Percentiles rank a stretch among this genome's conserved stretches.
Evolutionary conservation across 805 yeast genomes (phyloP).

Genomic region (Teunomyces barrocoloradensis): DNA sequence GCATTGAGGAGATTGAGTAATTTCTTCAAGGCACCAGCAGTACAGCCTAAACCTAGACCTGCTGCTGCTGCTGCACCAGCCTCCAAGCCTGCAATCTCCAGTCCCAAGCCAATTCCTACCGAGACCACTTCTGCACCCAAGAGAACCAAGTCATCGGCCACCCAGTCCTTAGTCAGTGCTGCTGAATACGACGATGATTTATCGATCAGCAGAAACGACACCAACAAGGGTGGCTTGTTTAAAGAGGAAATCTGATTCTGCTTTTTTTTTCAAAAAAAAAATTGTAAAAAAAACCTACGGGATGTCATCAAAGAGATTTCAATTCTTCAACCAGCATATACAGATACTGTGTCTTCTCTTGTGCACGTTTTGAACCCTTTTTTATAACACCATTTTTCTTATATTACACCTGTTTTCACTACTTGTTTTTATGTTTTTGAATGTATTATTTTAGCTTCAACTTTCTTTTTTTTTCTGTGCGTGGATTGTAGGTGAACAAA

Average conservation of each 20-base stretch:
- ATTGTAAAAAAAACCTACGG: constrained; percentile 4
- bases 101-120: neutral
- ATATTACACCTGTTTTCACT: constrained; percentile 2
- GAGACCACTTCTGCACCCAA: neutral
- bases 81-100: constrained; percentile 1
- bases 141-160: constrained; percentile 1
- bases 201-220: constrained; percentile 21
- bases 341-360: neutral
- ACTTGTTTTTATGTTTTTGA: constrained; percentile 4
- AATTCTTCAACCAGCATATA: neutral
- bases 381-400: neutral
- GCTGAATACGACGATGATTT: constrained; percentile 27
- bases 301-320: neutral
- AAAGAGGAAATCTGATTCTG: constrained; percentile 37
- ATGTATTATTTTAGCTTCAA: neutral
- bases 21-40: constrained; percentile 12
- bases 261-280: neutral
- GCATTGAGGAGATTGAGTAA: constrained; percentile 19
- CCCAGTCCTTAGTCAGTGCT: constrained; percentile 7
- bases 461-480: neutral
- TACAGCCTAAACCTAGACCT: neutral
- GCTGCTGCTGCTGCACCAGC: constrained; percentile 1
- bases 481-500: neutral
- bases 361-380: neutral
- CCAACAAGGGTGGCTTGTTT: constrained; percentile 37